These are phyloP conservation scores for Lodderomyces pseudojiufengensis DNA, from an alignment of 1,139 yeast genomes.

Conservation along the genomic window DNA sequence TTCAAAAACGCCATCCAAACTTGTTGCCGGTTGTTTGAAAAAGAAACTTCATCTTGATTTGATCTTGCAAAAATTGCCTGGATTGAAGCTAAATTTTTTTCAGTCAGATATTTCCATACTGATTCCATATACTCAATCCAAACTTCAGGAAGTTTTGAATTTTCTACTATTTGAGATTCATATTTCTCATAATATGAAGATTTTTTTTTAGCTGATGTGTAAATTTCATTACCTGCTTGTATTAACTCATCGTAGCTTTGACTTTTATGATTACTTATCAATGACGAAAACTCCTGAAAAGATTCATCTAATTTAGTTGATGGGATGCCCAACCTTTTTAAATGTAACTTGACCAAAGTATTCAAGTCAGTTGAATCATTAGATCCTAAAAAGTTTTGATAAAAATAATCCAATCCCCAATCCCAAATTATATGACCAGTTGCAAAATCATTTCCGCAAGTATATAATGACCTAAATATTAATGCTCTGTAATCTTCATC, in stretches of 20 bases:
- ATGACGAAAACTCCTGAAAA: constrained; percentile 39
- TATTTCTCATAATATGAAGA: constrained; percentile 26
- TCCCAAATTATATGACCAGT: constrained; percentile 37
- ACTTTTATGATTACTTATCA: constrained; percentile 30
- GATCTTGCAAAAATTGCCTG: constrained; percentile 24
- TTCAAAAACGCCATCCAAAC: constrained; percentile 27
- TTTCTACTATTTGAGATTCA: constrained; percentile 19
- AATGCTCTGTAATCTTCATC: constrained; percentile 15
- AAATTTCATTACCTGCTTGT: constrained; percentile 35
- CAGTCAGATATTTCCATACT: constrained; percentile 20
- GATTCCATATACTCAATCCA: constrained; percentile 35
- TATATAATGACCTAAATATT: constrained; percentile 22
- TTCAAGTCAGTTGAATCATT: constrained; percentile 17
- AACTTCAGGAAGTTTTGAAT: constrained; percentile 16
- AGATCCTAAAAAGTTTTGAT: constrained; percentile 10
- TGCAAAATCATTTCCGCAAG: constrained; percentile 32
- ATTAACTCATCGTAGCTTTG: constrained; percentile 30
- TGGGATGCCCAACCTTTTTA: constrained; percentile 38
- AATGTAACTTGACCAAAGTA: constrained; percentile 22
- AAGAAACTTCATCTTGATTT: constrained; percentile 10
- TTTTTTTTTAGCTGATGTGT: constrained; percentile 24
- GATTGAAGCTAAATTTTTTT: constrained; percentile 13
- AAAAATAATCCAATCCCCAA: constrained; percentile 17
- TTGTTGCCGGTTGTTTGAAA: constrained; percentile 17
- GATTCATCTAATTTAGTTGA: constrained; percentile 42